Base-by-base conservation (phyloP, 2,329 filamentous ascomycete genomes). In the Triangularia setosa region DNA sequence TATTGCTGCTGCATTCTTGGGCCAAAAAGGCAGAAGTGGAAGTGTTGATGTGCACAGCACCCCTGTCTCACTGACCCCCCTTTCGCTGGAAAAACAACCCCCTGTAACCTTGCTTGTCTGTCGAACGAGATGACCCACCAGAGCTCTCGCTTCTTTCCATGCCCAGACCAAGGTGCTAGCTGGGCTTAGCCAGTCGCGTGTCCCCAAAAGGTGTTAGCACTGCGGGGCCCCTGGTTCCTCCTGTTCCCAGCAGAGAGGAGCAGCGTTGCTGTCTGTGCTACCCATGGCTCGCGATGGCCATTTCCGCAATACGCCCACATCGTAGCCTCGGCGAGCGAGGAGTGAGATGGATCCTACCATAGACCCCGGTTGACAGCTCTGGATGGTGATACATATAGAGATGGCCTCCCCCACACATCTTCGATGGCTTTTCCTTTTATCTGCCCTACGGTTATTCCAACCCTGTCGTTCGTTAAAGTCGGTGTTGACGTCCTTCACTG, bases 381-480 rank as follows among this genome's bases (percentile, higher is more conserved):
- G 28, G 59, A 25, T 58, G 57, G 21, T 59, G 27, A 40, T 64
- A 65, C 65, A 68, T 67, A 30, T 67, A 62, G 52, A 55, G 55
- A 53, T 61, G 24, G 3, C 23, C 35, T 54, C 63, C 62, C 30
- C 63, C 67, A 58, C 58, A 35, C 18, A 25, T 23, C 27, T 30
- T 21, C 48, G 63, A 48, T 40, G 58, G 40, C 56, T 52, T 55
- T 58, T 62, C 33, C 52, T 55, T 48, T 7, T 48, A 6, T 30
- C 58, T 66, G 27, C 54, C 54, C 25, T 62, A 25, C 60, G 53
- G 55, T 61, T 53, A n/a, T 28, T 25, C 30, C 62, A 62, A 66
- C 64, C 67, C 64, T 67, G 69, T 66, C 69, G 53, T 62, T 70
- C 69, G 69, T 69, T 70, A 62, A 2, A n/a, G 40, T 55, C 63